These are phyloP conservation scores for Hypoxylon sp. DNA, from an alignment of 2,329 filamentous ascomycete species.

Conservation along the genomic window DNA sequence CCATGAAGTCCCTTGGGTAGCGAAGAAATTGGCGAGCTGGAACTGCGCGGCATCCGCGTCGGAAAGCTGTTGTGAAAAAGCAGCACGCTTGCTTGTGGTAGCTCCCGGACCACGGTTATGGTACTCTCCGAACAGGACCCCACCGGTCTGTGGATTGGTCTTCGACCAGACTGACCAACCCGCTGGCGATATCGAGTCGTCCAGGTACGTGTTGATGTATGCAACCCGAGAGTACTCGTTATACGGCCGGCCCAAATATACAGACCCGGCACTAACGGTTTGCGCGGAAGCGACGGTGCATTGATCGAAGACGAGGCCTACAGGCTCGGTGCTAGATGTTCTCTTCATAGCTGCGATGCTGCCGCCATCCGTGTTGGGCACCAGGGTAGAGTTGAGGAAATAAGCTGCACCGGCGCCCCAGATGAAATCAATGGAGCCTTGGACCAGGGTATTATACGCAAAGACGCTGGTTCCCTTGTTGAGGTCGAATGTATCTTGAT, in stretches of 20 bases:
- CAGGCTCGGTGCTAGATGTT: slow-evolving; percentile 8
- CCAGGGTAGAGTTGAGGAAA: slow-evolving; percentile 30
- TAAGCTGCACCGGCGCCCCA: slow-evolving; percentile 32
- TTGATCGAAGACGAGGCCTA: slow-evolving; percentile 29
- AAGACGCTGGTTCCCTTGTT: slow-evolving; percentile 30
- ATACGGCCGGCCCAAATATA: slow-evolving; percentile 36
- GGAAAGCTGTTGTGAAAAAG: slow-evolving; percentile 35
- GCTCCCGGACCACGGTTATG: slow-evolving; percentile 31
- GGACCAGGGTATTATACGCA: slow-evolving; percentile 29
- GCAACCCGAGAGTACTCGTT: slow-evolving; percentile 34
- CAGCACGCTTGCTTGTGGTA: slow-evolving; percentile 13
- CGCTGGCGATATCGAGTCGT: slow-evolving; percentile 22
- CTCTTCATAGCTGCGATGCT: slow-evolving; percentile 30
- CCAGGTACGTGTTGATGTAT: slow-evolving; percentile 32
- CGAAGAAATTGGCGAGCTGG: slow-evolving; percentile 25
- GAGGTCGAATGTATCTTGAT: slow-evolving; percentile 36
- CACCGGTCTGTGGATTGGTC: slow-evolving; percentile 21
- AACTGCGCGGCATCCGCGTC: slow-evolving; percentile 28
- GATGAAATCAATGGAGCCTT: slow-evolving; percentile 36
- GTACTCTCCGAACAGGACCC: slow-evolving; percentile 34
- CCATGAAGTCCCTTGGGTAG: slow-evolving; percentile 35
- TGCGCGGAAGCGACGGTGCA: slow-evolving; percentile 20
- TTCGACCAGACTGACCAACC: slow-evolving; percentile 34
- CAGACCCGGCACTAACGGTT: slow-evolving; percentile 13
- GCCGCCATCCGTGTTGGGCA: slow-evolving; percentile 21